phyloP scores from a whole-genome alignment of 768 basidiomycete species.

The Mrakia hoshinonis region DNA sequence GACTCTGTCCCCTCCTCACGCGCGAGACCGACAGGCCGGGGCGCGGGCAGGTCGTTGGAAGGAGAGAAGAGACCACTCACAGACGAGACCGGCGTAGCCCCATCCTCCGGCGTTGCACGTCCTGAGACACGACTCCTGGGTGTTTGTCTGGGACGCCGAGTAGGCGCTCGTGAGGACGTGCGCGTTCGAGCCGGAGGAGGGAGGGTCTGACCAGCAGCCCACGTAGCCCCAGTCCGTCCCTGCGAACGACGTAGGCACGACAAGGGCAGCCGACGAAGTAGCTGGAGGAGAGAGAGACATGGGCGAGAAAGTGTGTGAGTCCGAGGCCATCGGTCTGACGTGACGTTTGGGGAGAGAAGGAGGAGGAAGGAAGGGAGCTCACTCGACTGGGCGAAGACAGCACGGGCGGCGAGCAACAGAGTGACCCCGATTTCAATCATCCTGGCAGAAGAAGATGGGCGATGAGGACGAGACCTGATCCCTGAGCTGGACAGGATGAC shows the following conservation, averaged over 20 bases:
- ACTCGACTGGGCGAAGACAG: too few species aligned
- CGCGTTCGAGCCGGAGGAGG: neutral
- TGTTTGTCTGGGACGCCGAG: neutral
- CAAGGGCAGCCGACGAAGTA: neutral
- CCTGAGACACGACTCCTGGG: neutral
- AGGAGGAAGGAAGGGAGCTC: too few species aligned
- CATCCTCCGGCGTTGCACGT: neutral
- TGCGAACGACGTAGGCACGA: neutral
- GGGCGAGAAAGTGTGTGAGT: neutral
- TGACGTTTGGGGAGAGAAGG: too few species aligned
- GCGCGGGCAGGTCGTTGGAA: neutral
- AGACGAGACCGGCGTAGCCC: neutral
- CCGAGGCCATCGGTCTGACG: too few species aligned
- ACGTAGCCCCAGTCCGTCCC: conserved; percentile 1
- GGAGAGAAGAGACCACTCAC: conserved; percentile 3
- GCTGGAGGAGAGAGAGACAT: neutral
- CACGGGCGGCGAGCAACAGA: too few species aligned
- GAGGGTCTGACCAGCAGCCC: conserved; percentile 14
- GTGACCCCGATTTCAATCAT: too few species aligned
- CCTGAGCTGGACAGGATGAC: too few species aligned
- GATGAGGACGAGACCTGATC: too few species aligned
- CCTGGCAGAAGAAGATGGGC: too few species aligned
- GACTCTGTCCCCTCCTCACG: neutral
- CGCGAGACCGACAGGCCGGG: too few species aligned
- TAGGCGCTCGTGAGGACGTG: conserved; percentile 14